A percentile compares a stretch with the other conserved stretches of the same genome.
Evolutionary conservation across 257 asterid species (phyloP).

Genomic region (Plectranthus barbatus): DNA sequence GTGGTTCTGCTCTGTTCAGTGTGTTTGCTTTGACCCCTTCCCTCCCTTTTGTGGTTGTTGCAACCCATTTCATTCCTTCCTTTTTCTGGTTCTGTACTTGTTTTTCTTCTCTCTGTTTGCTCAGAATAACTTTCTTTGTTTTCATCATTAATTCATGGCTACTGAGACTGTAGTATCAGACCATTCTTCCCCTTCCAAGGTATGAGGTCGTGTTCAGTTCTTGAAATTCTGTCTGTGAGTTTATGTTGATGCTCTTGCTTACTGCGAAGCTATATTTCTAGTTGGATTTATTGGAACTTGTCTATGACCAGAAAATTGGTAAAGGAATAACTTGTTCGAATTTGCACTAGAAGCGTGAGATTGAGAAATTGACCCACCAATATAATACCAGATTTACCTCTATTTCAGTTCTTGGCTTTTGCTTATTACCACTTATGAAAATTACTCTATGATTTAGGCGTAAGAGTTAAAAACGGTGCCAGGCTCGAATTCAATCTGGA

Average conservation of each 20-base stretch:
- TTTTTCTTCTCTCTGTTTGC: conserved; percentile 3
- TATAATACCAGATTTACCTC: neutral
- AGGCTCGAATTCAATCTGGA: too few species aligned
- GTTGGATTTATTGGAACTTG: neutral
- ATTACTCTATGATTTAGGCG: too few species aligned
- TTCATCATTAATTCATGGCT: conserved; percentile 47
- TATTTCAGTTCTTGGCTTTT: neutral
- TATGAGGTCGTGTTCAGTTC: conserved; percentile 6
- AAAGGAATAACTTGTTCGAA: neutral
- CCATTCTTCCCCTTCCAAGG: conserved; percentile 43
- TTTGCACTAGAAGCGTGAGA: neutral
- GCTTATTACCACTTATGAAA: too few species aligned
- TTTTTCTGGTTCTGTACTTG: conserved; percentile 29
- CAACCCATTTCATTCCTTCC: conserved; percentile 62
- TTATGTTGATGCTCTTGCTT: too few species aligned
- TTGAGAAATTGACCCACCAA: neutral
- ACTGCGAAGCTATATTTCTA: neutral
- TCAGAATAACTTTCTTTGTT: neutral
- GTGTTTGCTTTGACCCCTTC: conserved; percentile 33
- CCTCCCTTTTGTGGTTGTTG: conserved; percentile 33
- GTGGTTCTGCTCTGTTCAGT: conserved; percentile 17
- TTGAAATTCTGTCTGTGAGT: too few species aligned
- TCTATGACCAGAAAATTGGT: neutral
- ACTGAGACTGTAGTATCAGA: conserved; percentile 48
- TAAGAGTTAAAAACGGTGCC: too few species aligned